Conservation (phyloP, 2,329 filamentous ascomycete species). For the Fusarium xylarioides region DNA sequence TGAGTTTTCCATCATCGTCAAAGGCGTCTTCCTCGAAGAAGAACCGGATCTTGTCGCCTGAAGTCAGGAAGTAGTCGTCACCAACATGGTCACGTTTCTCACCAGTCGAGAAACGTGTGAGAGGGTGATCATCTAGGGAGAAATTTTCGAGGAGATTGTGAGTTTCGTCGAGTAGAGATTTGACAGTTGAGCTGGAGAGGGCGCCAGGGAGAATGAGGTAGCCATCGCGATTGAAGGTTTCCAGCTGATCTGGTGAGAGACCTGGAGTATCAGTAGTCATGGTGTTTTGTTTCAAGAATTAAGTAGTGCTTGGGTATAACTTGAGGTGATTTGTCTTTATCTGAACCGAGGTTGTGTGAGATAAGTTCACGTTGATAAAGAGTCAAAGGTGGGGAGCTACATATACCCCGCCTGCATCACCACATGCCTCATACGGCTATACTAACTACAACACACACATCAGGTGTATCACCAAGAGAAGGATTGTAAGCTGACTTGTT, state of each 20-base stretch:
- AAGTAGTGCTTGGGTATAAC: neutral
- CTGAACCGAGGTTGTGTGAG: slow-evolving; percentile 18
- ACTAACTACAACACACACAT: neutral
- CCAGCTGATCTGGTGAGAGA: slow-evolving; percentile 76
- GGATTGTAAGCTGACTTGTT: neutral
- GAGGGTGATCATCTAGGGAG: slow-evolving; percentile 82
- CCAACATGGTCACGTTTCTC: slow-evolving; percentile 80
- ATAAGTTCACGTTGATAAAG: slow-evolving; percentile 17
- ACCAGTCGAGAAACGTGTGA: slow-evolving; percentile 94
- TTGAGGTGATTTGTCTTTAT: neutral
- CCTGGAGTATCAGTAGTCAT: slow-evolving; percentile 51
- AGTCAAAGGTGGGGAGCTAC: slow-evolving; percentile 26
- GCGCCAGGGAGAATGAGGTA: slow-evolving; percentile 88
- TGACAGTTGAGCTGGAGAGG: slow-evolving; percentile 71
- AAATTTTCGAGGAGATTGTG: slow-evolving; percentile 78
- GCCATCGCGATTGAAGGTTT: slow-evolving; percentile 81
- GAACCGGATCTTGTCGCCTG: slow-evolving; percentile 91
- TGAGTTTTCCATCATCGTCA: slow-evolving; percentile 68
- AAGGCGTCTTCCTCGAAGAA: slow-evolving; percentile 98
- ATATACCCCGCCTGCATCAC: slow-evolving; percentile 35
- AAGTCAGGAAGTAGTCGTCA: slow-evolving; percentile 91
- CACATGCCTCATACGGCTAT: slow-evolving; percentile 12
- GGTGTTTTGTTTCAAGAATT: too few relatives aligned
- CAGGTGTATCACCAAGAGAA: neutral
- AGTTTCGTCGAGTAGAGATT: slow-evolving; percentile 77